These are phyloP conservation scores for Centaurea solstitialis DNA, from an alignment of 129 eudicot species.

Conservation along the genomic window DNA sequence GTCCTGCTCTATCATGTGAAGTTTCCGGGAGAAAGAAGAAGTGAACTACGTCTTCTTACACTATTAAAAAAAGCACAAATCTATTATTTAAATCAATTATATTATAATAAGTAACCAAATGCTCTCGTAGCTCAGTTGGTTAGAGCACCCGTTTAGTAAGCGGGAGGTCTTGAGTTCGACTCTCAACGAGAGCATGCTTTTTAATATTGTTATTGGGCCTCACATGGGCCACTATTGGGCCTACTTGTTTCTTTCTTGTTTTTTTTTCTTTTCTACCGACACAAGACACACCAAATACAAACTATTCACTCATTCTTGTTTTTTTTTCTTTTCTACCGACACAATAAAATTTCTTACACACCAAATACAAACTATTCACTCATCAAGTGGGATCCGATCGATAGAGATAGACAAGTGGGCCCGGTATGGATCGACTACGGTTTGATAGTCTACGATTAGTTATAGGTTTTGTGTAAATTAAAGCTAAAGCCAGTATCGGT, in stretches of 20 bases:
- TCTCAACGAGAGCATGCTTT: conserved; percentile 72
- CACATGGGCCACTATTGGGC: background rate
- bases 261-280: background rate
- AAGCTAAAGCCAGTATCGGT: no score
- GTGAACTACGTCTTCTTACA: background rate
- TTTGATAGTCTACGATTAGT: no score
- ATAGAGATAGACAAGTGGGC: no score
- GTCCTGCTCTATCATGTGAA: background rate
- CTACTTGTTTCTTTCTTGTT: background rate
- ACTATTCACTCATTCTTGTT: background rate
- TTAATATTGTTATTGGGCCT: no score
- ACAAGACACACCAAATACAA: background rate
- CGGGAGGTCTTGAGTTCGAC: conserved; percentile 99
- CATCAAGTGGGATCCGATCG: no score
- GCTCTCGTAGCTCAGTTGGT: conserved; percentile 68
- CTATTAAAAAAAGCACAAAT: no score
- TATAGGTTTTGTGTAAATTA: no score
- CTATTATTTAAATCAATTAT: no score
- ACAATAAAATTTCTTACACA: background rate
- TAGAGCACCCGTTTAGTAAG: conserved; percentile 79
- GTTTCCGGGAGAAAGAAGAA: background rate
- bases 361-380: no score
- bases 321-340: background rate
- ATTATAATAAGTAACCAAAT: background rate
- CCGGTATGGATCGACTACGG: no score